Conservation (phyloP, 331 rosid species). For the Stylosanthes scabra region DNA sequence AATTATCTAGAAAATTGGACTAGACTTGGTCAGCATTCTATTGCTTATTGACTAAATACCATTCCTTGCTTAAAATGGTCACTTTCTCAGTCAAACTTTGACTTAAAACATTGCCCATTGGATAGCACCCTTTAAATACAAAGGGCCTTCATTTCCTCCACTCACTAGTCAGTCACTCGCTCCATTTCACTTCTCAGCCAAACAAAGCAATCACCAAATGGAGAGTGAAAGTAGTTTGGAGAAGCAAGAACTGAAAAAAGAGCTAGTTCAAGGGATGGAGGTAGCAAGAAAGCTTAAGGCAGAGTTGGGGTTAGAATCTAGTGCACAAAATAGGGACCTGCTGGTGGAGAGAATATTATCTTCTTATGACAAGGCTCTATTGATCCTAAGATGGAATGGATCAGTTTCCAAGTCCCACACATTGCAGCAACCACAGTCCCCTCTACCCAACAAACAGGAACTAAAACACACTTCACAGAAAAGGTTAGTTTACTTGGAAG, state of each 20-base stretch:
- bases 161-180: background rate
- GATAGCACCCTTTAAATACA: conserved; percentile 27
- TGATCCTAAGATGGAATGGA: conserved; percentile 56
- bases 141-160: background rate
- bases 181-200: background rate
- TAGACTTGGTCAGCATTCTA: conserved; percentile 60
- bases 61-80: conserved; percentile 60
- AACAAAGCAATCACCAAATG: conserved; percentile 45
- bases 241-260: conserved; percentile 55
- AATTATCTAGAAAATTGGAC: conserved; percentile 14
- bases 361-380: conserved; percentile 73
- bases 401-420: conserved; percentile 40
- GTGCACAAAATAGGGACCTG: conserved; percentile 45
- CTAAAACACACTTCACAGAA: conserved; percentile 57
- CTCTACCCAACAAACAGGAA: conserved; percentile 44
- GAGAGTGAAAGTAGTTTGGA: conserved; percentile 54
- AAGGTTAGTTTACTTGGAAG: conserved; percentile 53
- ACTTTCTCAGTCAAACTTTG: conserved; percentile 61
- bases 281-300: conserved; percentile 63
- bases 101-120: conserved; percentile 7
- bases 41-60: conserved; percentile 46
- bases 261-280: conserved; percentile 75
- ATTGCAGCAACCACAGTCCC: conserved; percentile 49
- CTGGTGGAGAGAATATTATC: conserved; percentile 62
- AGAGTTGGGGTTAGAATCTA: conserved; percentile 49